Base-by-base conservation (phyloP, 2,329 filamentous ascomycete genomes). In the Nannizziopsis arthrosporioides region DNA sequence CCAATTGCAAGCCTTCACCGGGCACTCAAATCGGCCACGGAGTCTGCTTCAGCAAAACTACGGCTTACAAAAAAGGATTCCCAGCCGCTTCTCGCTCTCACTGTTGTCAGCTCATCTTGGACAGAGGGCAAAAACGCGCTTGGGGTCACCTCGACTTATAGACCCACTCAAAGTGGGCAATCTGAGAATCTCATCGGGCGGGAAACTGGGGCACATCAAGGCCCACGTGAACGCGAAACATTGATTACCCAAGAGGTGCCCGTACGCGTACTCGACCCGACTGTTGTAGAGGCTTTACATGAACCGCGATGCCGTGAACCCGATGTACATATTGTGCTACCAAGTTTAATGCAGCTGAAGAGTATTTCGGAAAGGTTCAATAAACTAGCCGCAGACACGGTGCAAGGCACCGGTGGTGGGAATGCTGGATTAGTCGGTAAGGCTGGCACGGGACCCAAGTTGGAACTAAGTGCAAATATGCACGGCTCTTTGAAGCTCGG, bases 301-400 rank as follows among this genome's bases (percentile, higher is more conserved):
- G 90, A 98, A 68, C 92, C 92, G 11, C 81, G 82, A 52, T 87
- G 89, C 51, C 82, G 86, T 51, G 88, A 94, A 57, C 87, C 90
- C 35, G 92, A 96, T 59, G 89, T 95, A 2, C 85, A 96, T 67
- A 94, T 98, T 60, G 81, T 88, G 47, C 75, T 98, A 2, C 92
- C 92, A 0, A 82, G 86, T 4, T 71, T 98, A 3, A 73, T 88
- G 37, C 89, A 95, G 61, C 74, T 98, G 50, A 95, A 96, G 63
- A 84, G 83, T 54, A 92, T 98, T 53, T 94, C 87, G 3, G 92
- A 98, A 64, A 82, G 92, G 46, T 96, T 96, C 68, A 96, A 88
- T 37, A 90, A 85, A 60, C 78, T 96, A 2, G 86, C 85, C 1
- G 57, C 56, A 35, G 69, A 72, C 17, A 70, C 66, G 5, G 44